These are phyloP conservation scores for Podaxis sp. DNA, from an alignment of 768 basidiomycete species.

Conservation along the genomic window DNA sequence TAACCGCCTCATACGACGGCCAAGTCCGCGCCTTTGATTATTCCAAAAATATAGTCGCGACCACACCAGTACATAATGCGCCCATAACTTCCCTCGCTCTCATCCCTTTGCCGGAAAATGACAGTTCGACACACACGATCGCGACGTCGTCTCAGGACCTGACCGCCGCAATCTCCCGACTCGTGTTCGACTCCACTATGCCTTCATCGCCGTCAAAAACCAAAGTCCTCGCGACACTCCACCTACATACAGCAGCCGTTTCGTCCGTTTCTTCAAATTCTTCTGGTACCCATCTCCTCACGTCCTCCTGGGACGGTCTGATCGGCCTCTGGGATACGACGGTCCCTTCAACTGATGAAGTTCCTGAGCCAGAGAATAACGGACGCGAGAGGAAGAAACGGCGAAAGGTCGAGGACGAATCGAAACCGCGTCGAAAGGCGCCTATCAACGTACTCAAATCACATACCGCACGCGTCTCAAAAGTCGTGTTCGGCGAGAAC, in stretches of 20 bases:
- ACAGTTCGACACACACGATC: conserved; percentile 38
- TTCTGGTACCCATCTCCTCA: conserved; percentile 66
- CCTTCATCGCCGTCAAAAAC: conserved; percentile 22
- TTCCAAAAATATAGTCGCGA: conserved; percentile 54
- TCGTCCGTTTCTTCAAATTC: conserved; percentile 64
- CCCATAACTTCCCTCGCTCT: conserved; percentile 68
- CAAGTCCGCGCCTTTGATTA: conserved; percentile 73
- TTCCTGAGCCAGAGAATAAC: conserved; percentile 38
- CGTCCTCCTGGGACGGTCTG: conserved; percentile 84
- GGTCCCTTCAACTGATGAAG: conserved; percentile 65
- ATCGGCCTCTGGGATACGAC: conserved; percentile 79
- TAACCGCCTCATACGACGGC: conserved; percentile 84
- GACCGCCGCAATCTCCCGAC: conserved; percentile 57
- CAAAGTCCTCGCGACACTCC: conserved; percentile 64
- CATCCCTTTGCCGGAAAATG: conserved; percentile 37
- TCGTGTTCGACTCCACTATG: conserved; percentile 23
- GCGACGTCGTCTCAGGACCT: conserved; percentile 81
- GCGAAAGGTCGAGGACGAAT: conserved; percentile 49
- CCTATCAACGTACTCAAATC: conserved; percentile 77
- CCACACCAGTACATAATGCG: conserved; percentile 54
- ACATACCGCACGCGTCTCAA: conserved; percentile 81
- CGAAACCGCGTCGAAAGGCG: conserved; percentile 55
- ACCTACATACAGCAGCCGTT: conserved; percentile 81
- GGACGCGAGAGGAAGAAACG: conserved; percentile 59
- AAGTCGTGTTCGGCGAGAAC: conserved; percentile 48